Evolutionary conservation across 345 rosid genomes (phyloP).

Genomic region (Euphorbia lathyris): DNA sequence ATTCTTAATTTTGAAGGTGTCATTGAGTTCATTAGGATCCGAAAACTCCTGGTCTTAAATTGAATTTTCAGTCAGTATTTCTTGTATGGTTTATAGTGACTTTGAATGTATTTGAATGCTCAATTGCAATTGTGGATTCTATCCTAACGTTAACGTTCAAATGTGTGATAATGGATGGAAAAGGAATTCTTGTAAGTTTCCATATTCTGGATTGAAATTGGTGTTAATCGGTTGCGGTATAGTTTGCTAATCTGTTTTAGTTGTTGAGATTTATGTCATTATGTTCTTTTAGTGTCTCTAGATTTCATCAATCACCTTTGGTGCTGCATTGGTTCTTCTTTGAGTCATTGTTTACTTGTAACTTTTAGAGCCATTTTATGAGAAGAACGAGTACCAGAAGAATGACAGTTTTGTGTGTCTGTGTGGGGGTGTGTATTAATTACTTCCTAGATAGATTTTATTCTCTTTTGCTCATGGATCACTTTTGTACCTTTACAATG

Average conservation of each 20-base stretch:
- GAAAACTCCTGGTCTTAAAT: neutral
- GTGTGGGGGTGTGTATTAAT: neutral
- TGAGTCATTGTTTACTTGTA: neutral
- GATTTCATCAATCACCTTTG: neutral
- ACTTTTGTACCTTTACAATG: neutral
- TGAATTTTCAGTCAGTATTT: neutral
- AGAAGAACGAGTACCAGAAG: neutral
- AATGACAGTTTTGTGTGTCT: neutral
- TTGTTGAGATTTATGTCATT: neutral
- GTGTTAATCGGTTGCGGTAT: neutral
- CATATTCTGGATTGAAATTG: neutral
- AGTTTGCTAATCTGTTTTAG: neutral
- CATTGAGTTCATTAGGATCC: neutral
- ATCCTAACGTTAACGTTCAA: too few species aligned
- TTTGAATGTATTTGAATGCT: neutral
- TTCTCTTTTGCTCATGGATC: conserved; percentile 7
- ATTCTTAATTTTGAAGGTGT: conserved; percentile 1
- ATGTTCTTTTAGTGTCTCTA: neutral
- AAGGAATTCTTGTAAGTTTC: neutral
- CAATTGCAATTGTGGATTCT: neutral
- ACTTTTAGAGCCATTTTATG: neutral
- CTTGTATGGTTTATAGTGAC: neutral
- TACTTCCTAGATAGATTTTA: neutral
- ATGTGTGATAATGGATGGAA: neutral
- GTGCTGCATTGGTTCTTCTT: neutral